Conservation (phyloP, 2,329 filamentous ascomycete genomes). For the Pseudogymnoascus sp. region DNA sequence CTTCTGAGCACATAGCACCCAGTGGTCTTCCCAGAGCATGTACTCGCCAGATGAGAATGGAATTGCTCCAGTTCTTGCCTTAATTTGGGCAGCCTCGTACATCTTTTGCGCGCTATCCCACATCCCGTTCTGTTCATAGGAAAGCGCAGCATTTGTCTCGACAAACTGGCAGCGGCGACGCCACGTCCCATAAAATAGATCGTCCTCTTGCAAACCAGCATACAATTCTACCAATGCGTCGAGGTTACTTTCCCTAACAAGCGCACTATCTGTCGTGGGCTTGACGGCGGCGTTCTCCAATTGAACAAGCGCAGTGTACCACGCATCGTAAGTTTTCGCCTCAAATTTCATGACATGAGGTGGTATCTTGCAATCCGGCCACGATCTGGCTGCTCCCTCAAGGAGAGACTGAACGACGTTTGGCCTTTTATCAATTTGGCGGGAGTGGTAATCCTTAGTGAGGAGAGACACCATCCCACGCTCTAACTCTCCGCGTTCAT, state of each 20-base stretch:
- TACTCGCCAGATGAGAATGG: conserved; percentile 96
- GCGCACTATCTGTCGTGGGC: conserved; percentile 69
- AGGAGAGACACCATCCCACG: conserved; percentile 83
- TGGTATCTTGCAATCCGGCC: conserved; percentile 83
- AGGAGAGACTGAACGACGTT: conserved; percentile 92
- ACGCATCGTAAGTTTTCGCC: conserved; percentile 87
- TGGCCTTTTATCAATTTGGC: conserved; percentile 88
- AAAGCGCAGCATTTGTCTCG: conserved; percentile 93
- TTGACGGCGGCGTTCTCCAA: conserved; percentile 83
- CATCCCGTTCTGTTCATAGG: conserved; percentile 97
- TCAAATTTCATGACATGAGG: conserved; percentile 95
- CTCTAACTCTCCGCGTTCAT: conserved; percentile 84
- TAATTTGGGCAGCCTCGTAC: conserved; percentile 95
- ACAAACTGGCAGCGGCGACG: conserved; percentile 90
- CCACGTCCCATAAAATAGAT: conserved; percentile 97
- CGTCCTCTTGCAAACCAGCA: conserved; percentile 82
- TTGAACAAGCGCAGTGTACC: conserved; percentile 90
- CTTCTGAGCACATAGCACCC: conserved; percentile 95
- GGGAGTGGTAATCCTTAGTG: conserved; percentile 90
- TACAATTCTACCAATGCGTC: conserved; percentile 95
- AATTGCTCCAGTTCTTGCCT: conserved; percentile 89
- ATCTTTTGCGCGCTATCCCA: conserved; percentile 98
- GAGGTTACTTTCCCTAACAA: conserved; percentile 84
- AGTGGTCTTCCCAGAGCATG: conserved; percentile 99
- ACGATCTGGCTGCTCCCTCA: conserved; percentile 76